Conservation (phyloP, 164 flowering plant genomes). For the Magnolia officinalis region DNA sequence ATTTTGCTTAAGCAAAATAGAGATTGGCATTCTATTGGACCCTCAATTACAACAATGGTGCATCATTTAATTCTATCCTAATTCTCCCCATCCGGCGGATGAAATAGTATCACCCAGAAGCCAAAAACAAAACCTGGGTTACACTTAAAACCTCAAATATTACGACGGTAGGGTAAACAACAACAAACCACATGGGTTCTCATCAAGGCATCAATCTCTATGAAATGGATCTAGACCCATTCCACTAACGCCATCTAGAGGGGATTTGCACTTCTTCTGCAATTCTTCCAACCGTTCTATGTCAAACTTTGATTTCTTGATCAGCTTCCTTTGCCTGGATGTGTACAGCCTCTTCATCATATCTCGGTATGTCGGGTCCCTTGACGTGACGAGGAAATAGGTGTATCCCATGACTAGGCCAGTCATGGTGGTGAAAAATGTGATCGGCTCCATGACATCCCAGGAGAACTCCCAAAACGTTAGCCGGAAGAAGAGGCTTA, state of each 20-base stretch:
- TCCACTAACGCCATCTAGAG: conserved; percentile 21
- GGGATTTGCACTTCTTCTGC: conserved; percentile 51
- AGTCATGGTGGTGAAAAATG: conserved; percentile 65
- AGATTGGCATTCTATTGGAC: not conserved
- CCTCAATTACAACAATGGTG: not conserved
- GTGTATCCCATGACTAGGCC: conserved; percentile 71
- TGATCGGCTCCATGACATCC: conserved; percentile 96
- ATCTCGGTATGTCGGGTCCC: conserved; percentile 87
- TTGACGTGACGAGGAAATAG: conserved; percentile 74
- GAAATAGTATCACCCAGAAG: not conserved
- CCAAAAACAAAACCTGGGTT: conserved; percentile 2
- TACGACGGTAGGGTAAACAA: not conserved
- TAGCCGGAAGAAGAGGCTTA: conserved; percentile 78
- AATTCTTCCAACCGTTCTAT: conserved; percentile 53
- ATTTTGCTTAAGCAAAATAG: not conserved
- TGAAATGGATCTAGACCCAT: not conserved
- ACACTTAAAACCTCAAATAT: too few species aligned
- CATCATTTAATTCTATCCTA: not conserved
- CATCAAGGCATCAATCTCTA: not conserved
- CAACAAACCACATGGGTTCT: not conserved
- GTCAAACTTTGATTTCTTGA: conserved; percentile 58
- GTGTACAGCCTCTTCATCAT: conserved; percentile 72
- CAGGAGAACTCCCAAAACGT: conserved; percentile 97
- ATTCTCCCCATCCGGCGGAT: too few species aligned
- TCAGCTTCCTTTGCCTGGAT: conserved; percentile 66